These are phyloP conservation scores for Cytospora paraplurivora DNA, from an alignment of 2,329 filamentous ascomycete species.

Conservation along the genomic window DNA sequence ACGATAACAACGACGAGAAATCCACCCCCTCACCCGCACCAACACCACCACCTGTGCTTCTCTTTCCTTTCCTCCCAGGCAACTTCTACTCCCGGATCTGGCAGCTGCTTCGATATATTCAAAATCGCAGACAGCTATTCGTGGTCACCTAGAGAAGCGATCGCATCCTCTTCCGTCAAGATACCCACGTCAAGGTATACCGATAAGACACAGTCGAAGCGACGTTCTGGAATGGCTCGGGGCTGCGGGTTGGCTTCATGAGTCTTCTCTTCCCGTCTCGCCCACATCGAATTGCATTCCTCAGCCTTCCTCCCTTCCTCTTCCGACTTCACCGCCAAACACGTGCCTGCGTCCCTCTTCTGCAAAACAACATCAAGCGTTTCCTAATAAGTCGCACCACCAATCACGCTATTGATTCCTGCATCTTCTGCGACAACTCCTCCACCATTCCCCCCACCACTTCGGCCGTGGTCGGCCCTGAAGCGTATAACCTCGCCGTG, in stretches of 20 bases:
- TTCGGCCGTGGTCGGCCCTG: neutral
- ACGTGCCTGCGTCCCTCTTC: conserved; percentile 13
- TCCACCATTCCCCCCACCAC: neutral
- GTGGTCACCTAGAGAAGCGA: neutral
- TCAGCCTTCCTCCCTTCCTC: neutral
- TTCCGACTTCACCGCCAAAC: conserved; percentile 10
- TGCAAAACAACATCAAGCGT: neutral
- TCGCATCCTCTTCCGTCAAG: neutral
- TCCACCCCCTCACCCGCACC: neutral
- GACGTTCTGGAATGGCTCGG: conserved; percentile 19
- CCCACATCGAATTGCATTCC: conserved; percentile 11
- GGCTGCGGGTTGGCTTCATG: conserved; percentile 2
- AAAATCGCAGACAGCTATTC: no score
- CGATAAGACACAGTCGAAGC: neutral
- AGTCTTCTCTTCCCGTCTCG: neutral
- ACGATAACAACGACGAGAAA: neutral
- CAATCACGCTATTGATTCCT: conserved; percentile 10
- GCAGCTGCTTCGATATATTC: neutral
- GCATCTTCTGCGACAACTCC: conserved; percentile 15
- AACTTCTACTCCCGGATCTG: neutral
- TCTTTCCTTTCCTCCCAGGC: neutral
- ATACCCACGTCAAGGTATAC: neutral
- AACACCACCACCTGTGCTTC: neutral
- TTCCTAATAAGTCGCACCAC: conserved; percentile 10
- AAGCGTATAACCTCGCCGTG: conserved; percentile 15